phyloP scores from a whole-genome alignment of 208 protist genomes.

The Novymonas esmeraldas region DNA sequence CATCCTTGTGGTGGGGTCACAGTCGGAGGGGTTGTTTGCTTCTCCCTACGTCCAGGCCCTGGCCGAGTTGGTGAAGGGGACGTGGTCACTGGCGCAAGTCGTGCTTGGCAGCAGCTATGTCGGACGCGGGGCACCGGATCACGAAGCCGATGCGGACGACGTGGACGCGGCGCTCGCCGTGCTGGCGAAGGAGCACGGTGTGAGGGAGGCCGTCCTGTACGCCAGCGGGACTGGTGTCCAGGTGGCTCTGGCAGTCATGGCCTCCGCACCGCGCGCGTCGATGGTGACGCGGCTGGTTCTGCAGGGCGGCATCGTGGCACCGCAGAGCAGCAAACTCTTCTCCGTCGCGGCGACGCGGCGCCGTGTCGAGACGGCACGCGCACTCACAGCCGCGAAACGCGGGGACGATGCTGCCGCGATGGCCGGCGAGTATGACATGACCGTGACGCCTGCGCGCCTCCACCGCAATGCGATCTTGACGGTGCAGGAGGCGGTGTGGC shows the following conservation, averaged over 20 bases:
- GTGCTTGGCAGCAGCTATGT: slow-evolving; percentile 63
- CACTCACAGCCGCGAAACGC: slow-evolving; percentile 42
- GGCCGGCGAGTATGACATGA: slow-evolving; percentile 65
- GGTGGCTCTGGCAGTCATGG: slow-evolving; percentile 63
- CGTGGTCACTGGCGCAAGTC: slow-evolving; percentile 68
- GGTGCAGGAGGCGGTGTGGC: slow-evolving; percentile 82
- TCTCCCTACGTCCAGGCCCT: slow-evolving; percentile 65
- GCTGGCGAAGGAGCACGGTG: slow-evolving; percentile 49
- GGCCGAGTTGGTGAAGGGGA: slow-evolving; percentile 28
- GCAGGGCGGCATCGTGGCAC: slow-evolving; percentile 58
- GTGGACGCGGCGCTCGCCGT: slow-evolving; percentile 62
- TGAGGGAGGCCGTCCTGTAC: slow-evolving; percentile 70
- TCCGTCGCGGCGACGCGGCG: slow-evolving; percentile 24
- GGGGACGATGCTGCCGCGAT: slow-evolving; percentile 57
- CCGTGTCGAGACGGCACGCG: slow-evolving; percentile 36
- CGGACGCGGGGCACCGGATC: slow-evolving; percentile 56
- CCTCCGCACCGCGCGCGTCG: slow-evolving; percentile 24
- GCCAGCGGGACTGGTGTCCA: slow-evolving; percentile 78
- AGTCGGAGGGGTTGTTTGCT: slow-evolving; percentile 65
- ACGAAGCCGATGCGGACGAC: slow-evolving; percentile 71
- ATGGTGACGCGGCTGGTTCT: slow-evolving; percentile 69
- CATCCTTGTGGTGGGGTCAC: slow-evolving; percentile 75
- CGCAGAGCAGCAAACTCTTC: slow-evolving; percentile 42
- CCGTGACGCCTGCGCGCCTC: slow-evolving; percentile 66
- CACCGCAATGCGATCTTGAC: slow-evolving; percentile 42